Conservation (phyloP, 371 early-diverging fungal species). For the Massospora cicadina region DNA sequence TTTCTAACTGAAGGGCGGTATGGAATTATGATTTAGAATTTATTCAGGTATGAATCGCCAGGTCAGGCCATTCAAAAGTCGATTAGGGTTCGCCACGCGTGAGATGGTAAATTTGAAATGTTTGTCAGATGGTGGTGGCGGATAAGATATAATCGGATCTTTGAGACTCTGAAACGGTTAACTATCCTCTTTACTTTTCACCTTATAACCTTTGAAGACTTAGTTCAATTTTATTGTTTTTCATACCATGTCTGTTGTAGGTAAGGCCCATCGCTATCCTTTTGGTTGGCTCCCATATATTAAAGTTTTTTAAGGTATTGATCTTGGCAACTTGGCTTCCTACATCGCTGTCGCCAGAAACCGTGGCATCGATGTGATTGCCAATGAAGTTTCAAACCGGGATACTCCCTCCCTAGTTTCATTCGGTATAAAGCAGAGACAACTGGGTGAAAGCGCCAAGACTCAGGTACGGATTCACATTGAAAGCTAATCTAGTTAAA, state of each 20-base stretch:
- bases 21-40: not conserved
- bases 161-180: not conserved
- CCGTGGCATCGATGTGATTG: slow-evolving; percentile 93
- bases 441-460: slow-evolving; percentile 89
- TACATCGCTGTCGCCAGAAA: slow-evolving; percentile 94
- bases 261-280: not conserved
- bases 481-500: slow-evolving; percentile 8
- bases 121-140: not conserved
- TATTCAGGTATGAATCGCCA: not conserved
- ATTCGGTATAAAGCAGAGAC: slow-evolving; percentile 87
- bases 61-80: not conserved
- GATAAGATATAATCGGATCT: not conserved
- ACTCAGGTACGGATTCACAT: slow-evolving; percentile 28
- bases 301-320: slow-evolving; percentile 45
- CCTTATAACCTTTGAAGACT: not conserved
- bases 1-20: not conserved
- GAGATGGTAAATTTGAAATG: not conserved
- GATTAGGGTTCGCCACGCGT: not conserved
- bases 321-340: slow-evolving; percentile 89
- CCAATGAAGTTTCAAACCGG: slow-evolving; percentile 92
- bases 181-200: too few relatives aligned
- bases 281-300: not conserved
- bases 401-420: slow-evolving; percentile 88
- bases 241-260: slow-evolving; percentile 10
- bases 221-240: too few relatives aligned